Percentiles rank a stretch among this genome's conserved stretches.
Conservation (phyloP, 139 green algal genomes). For the Asterochloris erici region DNA sequence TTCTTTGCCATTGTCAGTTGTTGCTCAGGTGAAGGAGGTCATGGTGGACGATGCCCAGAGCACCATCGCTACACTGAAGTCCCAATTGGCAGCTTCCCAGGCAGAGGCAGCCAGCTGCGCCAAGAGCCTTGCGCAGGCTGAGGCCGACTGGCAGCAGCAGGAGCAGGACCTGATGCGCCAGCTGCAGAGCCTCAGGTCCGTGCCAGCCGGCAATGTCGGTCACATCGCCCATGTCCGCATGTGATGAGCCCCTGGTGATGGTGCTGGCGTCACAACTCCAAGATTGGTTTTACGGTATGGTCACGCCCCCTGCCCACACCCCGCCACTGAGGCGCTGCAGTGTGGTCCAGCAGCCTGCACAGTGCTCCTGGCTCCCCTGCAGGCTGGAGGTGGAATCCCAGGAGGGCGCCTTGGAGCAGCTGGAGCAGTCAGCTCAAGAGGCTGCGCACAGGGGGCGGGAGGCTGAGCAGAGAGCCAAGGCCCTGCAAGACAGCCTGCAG, state of each 20-base stretch:
- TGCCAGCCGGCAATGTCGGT: not conserved
- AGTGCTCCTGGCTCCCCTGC: not conserved
- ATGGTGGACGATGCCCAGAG: constrained; percentile 75
- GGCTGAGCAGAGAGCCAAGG: constrained; percentile 12
- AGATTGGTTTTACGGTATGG: not conserved
- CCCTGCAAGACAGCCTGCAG: constrained; percentile 13
- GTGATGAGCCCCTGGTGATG: not conserved
- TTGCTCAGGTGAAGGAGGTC: constrained; percentile 59
- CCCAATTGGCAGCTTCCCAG: constrained; percentile 38
- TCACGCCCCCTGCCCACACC: too few species aligned
- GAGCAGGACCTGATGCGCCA: constrained; percentile 26
- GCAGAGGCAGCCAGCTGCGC: constrained; percentile 40
- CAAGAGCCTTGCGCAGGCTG: constrained; percentile 29
- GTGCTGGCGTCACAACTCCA: not conserved
- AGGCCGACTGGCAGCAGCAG: constrained; percentile 27
- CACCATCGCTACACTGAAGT: constrained; percentile 54
- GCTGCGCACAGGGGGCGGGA: constrained; percentile 13
- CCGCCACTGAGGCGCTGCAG: too few species aligned
- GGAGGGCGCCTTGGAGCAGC: constrained; percentile 24
- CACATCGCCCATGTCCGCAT: not conserved
- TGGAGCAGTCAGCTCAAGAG: constrained; percentile 22
- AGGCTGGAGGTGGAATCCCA: constrained; percentile 37
- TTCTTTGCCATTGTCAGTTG: not conserved
- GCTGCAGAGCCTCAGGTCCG: not conserved
- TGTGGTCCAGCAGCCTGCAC: too few species aligned